A percentile compares a stretch with the other conserved stretches of the same genome.
phyloP scores from a whole-genome alignment of 345 rosid genomes.

The Populus pruinosa region DNA sequence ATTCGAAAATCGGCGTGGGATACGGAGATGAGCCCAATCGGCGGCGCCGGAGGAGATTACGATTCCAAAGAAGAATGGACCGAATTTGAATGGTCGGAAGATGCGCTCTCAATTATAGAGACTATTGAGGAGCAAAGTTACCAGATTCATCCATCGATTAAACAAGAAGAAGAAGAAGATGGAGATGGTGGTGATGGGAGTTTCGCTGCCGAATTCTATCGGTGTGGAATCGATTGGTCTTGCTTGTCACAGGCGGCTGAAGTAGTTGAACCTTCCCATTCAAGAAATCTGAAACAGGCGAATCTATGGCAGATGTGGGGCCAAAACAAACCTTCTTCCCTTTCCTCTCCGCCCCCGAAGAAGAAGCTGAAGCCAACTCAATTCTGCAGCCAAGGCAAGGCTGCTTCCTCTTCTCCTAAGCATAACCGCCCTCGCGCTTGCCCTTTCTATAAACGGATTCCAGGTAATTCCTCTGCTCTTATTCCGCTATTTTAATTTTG shows the following conservation, averaged over 20 bases:
- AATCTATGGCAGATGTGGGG: slow-evolving; percentile 67
- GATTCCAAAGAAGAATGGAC: too few relatives aligned
- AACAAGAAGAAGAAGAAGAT: neutral
- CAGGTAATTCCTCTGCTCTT: slow-evolving; percentile 34
- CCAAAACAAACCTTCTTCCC: slow-evolving; percentile 26
- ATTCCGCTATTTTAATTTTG: neutral
- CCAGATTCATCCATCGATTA: neutral
- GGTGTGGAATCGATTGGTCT: slow-evolving; percentile 63
- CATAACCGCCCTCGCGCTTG: slow-evolving; percentile 40
- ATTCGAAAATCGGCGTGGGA: too few relatives aligned
- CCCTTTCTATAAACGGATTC: slow-evolving; percentile 76
- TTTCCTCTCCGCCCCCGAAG: slow-evolving; percentile 8
- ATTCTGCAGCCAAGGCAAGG: neutral
- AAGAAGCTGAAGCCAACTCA: slow-evolving; percentile 7
- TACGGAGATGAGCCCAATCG: too few relatives aligned
- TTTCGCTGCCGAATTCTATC: slow-evolving; percentile 64
- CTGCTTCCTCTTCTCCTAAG: neutral
- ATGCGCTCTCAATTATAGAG: neutral
- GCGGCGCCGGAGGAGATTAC: too few relatives aligned
- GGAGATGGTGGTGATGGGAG: slow-evolving; percentile 31
- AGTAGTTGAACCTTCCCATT: neutral
- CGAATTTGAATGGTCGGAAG: neutral
- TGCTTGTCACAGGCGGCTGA: slow-evolving; percentile 25
- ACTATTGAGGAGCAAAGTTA: neutral
- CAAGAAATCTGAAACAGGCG: slow-evolving; percentile 48